phyloP scores from a whole-genome alignment of 169 alveolate species.

The Theileria sp. region DNA sequence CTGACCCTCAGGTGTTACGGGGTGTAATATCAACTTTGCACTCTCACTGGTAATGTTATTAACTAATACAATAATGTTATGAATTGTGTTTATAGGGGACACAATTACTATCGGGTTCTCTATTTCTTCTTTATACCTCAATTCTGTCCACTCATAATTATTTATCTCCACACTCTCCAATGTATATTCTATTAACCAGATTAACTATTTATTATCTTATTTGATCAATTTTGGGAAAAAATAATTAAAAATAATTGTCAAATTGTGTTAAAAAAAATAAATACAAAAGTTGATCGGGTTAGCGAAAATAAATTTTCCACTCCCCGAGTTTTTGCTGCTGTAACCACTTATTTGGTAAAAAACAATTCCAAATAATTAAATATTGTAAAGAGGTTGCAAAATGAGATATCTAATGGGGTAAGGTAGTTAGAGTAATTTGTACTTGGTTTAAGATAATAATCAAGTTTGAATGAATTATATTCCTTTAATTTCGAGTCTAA shows the following conservation, averaged over 20 bases:
- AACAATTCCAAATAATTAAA: no score
- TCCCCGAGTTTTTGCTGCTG: no score
- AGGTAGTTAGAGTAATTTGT: background rate
- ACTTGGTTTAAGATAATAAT: slow-evolving; percentile 41
- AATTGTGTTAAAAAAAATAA: no score
- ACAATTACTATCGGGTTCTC: slow-evolving; percentile 51
- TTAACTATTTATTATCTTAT: no score
- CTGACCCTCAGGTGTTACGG: slow-evolving; percentile 8
- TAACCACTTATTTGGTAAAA: no score
- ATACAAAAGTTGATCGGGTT: no score
- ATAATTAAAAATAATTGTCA: background rate
- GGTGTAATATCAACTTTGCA: background rate
- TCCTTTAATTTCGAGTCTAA: slow-evolving; percentile 14
- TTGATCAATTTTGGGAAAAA: background rate
- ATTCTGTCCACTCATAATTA: slow-evolving; percentile 22
- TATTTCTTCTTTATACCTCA: slow-evolving; percentile 9
- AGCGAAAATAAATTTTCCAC: no score
- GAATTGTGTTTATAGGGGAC: slow-evolving; percentile 5
- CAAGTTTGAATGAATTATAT: slow-evolving; percentile 10
- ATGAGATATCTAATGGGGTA: background rate
- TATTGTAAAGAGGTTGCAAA: no score
- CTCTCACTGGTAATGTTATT: slow-evolving; percentile 10
- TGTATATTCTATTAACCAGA: slow-evolving; percentile 27
- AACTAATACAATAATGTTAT: background rate
- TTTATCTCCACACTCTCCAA: slow-evolving; percentile 8